These are phyloP conservation scores for Arachnomyces sp. DNA, from an alignment of 2,329 filamentous ascomycete genomes.

Conservation along the genomic window DNA sequence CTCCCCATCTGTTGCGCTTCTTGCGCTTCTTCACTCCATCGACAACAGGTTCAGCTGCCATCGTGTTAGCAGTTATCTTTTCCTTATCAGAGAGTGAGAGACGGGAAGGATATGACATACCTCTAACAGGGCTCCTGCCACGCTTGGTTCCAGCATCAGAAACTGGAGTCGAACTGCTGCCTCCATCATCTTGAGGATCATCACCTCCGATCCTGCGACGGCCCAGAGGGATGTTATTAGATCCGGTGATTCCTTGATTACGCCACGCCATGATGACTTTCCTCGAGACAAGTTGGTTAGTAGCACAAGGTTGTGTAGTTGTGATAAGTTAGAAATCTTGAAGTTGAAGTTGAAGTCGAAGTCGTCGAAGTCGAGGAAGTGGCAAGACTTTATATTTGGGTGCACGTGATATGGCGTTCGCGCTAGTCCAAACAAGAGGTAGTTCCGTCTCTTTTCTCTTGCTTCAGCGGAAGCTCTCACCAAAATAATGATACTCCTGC, in stretches of 20 bases:
- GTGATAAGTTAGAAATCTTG: neutral
- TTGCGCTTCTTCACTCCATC: constrained; percentile 86
- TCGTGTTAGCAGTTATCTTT: too few species aligned
- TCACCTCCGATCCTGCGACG: constrained; percentile 71
- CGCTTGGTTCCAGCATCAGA: constrained; percentile 61
- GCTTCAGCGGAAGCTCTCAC: too few species aligned
- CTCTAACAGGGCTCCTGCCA: constrained; percentile 81
- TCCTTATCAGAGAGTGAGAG: neutral
- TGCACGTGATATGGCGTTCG: too few species aligned
- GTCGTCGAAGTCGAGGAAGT: too few species aligned
- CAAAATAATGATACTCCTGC: too few species aligned
- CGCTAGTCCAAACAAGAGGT: too few species aligned
- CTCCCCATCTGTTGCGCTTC: constrained; percentile 98
- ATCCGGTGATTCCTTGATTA: constrained; percentile 81
- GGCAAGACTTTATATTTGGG: too few species aligned
- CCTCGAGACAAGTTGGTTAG: neutral
- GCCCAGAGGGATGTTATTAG: constrained; percentile 94
- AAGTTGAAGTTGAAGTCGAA: neutral
- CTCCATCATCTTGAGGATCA: constrained; percentile 43
- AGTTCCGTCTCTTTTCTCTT: too few species aligned
- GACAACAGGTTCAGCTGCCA: constrained; percentile 41
- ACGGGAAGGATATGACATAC: constrained; percentile 45
- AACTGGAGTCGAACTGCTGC: constrained; percentile 37
- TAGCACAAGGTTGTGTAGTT: neutral
- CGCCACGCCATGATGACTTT: constrained; percentile 52